A percentile compares a stretch with the other conserved stretches of the same genome.
These are phyloP conservation scores for Penicillium occitanis DNA, from an alignment of 2,329 filamentous ascomycete species.

Conservation along the genomic window DNA sequence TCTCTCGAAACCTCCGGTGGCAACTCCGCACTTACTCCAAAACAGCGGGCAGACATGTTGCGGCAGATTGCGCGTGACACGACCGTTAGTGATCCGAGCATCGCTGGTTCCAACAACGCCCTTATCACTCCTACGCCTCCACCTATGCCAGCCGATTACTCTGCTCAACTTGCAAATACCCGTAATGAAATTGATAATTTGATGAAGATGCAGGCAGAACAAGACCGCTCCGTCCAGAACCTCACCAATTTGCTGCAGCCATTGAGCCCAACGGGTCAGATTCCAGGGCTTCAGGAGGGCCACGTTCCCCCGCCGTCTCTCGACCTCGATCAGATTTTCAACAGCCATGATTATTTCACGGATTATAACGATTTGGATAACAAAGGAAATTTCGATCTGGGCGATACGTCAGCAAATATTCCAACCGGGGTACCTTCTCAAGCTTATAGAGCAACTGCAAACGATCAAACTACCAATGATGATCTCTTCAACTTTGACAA, in stretches of 20 bases:
- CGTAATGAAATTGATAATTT: conserved; percentile 76
- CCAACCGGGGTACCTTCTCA: conserved; percentile 25
- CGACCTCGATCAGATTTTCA: conserved; percentile 60
- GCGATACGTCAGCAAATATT: conserved; percentile 3
- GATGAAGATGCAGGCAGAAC: conserved; percentile 74
- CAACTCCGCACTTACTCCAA: conserved; percentile 44
- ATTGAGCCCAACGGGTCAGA: conserved; percentile 73
- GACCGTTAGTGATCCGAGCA: conserved; percentile 41
- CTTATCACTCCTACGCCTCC: conserved; percentile 57
- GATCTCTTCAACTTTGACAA: conserved; percentile 47
- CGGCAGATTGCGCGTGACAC: conserved; percentile 50
- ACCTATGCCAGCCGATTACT: conserved; percentile 52
- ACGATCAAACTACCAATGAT: conserved; percentile 22
- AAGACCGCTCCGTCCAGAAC: conserved; percentile 73
- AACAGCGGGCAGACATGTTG: conserved; percentile 50
- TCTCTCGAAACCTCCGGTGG: conserved; percentile 46
- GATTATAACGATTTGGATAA: conserved; percentile 37
- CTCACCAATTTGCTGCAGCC: conserved; percentile 74
- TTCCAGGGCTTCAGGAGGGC: conserved; percentile 63
- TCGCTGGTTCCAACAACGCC: conserved; percentile 53
- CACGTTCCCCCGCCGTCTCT: conserved; percentile 47
- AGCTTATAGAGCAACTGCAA: conserved; percentile 23
- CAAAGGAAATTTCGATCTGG: conserved; percentile 21
- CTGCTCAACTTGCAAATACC: conserved; percentile 59
- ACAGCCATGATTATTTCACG: conserved; percentile 56